These are phyloP conservation scores for Leucoagaricus sp. DNA, from an alignment of 1,284 basidiomycete species.

Conservation along the genomic window DNA sequence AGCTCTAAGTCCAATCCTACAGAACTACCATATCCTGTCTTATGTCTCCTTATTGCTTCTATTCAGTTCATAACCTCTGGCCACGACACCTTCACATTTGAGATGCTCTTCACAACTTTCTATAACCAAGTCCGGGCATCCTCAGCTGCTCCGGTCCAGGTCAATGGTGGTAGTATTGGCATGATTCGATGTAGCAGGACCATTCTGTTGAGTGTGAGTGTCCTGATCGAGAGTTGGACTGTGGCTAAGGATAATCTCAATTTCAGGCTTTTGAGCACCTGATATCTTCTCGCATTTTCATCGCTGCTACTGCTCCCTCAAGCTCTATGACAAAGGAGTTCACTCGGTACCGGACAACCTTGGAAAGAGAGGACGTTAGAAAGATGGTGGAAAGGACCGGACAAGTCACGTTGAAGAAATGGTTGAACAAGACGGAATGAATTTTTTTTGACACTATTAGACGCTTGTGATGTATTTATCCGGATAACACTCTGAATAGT, in stretches of 20 bases:
- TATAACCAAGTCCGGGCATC: conserved; percentile 68
- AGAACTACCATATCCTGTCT: conserved; percentile 70
- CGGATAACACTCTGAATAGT: neutral
- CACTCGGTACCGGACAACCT: conserved; percentile 60
- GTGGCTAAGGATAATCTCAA: conserved; percentile 5
- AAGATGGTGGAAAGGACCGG: conserved; percentile 64
- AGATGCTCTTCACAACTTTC: conserved; percentile 74
- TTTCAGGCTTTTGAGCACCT: conserved; percentile 71
- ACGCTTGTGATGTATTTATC: neutral
- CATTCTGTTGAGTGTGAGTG: conserved; percentile 61
- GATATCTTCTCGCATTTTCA: conserved; percentile 52
- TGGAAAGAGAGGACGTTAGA: conserved; percentile 61
- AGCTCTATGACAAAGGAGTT: conserved; percentile 59
- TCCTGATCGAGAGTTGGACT: conserved; percentile 6
- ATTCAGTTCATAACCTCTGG: conserved; percentile 65
- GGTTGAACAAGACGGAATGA: conserved; percentile 59
- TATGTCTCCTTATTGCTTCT: conserved; percentile 76
- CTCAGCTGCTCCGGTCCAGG: conserved; percentile 68
- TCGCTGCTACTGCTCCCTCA: conserved; percentile 45
- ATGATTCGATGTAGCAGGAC: conserved; percentile 67
- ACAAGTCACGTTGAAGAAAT: conserved; percentile 74
- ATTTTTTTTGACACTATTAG: neutral
- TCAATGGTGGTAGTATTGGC: conserved; percentile 72
- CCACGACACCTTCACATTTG: conserved; percentile 73
- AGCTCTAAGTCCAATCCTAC: neutral